phyloP scores from a whole-genome alignment of 441 rosid species.

The Pelargonium myrrhifolium region DNA sequence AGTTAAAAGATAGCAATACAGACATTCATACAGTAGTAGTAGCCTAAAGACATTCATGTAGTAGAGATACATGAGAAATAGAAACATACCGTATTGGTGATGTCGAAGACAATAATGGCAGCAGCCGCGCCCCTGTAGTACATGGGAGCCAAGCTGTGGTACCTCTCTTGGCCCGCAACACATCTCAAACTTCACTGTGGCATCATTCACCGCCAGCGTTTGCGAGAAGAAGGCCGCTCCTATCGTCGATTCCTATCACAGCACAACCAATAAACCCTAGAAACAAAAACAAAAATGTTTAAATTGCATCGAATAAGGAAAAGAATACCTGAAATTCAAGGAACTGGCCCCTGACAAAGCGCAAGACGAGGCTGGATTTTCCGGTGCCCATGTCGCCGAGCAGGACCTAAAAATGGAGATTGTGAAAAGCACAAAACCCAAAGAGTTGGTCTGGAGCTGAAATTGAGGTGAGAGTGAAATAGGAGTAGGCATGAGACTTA shows the following conservation, averaged over 20 bases:
- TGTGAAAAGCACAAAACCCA: background rate
- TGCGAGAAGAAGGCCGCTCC: conserved; percentile 52
- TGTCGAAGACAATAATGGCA: conserved; percentile 41
- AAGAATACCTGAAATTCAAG: conserved; percentile 37
- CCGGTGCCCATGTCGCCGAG: conserved; percentile 56
- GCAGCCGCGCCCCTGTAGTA: conserved; percentile 54
- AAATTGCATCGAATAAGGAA: background rate
- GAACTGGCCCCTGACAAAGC: conserved; percentile 47
- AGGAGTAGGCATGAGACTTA: conserved; percentile 9
- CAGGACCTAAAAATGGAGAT: conserved; percentile 30
- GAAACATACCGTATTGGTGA: conserved; percentile 29
- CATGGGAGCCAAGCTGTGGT: conserved; percentile 53
- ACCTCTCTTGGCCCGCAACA: conserved; percentile 51
- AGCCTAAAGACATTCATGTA: background rate
- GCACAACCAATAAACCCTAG: background rate
- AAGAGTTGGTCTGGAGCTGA: background rate
- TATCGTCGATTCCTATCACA: conserved; percentile 40
- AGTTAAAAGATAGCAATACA: background rate
- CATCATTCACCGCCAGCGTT: conserved; percentile 38
- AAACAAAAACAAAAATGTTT: background rate
- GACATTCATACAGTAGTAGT: background rate
- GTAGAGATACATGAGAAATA: background rate
- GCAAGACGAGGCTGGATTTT: conserved; percentile 42
- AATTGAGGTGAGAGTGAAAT: background rate
- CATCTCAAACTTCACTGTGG: conserved; percentile 42